Base-by-base conservation (phyloP, 345 rosid species). In the Eucalyptus leucophloia region DNA sequence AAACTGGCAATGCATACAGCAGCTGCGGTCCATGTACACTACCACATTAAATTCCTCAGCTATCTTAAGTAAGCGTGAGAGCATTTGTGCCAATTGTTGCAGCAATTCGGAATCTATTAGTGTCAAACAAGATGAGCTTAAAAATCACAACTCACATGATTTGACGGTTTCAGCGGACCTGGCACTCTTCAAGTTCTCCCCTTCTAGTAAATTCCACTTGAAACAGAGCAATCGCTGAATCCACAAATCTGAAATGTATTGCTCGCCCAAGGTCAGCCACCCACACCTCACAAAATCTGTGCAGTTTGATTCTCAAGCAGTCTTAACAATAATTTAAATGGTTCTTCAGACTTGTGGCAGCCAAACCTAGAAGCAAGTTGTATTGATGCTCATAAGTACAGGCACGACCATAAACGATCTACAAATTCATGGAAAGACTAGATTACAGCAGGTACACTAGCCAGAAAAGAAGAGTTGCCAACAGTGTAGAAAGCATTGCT, bases 81-180 rank as follows among this genome's bases (percentile, higher is more conserved):
- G 97, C 99, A 98, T 98, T 91, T 96, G 99, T 49, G 98, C 98
- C 94, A 98, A 91, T 89, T 98, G 97, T 97, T 98, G 98, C 99
- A 94, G 96, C 89, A 91, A 89, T 92, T 85, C 37, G 56, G 50
- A 51, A 92, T 14, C 8, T 8, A 80, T n/a, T 77, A 7, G 21
- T 37, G 45, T 80, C 60, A 45, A 86, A 18, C 42, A n/a, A 53
- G 58, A 49, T 49, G 47, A 65, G n/a, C 23, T 49, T 9, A 11
- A 32, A 45, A 60, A 56, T 24, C 53, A 26, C 86, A 58, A 49
- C 86, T 45, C n/a, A 21, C 83, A 89, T 65, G 50, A 72, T 81
- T 19, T 65, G 89, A 87, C 53, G 49, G 87, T 28, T 28, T 24
- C 45, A 44, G 23, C 24, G 91, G 88, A 98, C 99, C 97, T 96